Evolutionary conservation across 1,284 basidiomycete genomes (phyloP).

Genomic region (Apiotrichum domesticum): DNA sequence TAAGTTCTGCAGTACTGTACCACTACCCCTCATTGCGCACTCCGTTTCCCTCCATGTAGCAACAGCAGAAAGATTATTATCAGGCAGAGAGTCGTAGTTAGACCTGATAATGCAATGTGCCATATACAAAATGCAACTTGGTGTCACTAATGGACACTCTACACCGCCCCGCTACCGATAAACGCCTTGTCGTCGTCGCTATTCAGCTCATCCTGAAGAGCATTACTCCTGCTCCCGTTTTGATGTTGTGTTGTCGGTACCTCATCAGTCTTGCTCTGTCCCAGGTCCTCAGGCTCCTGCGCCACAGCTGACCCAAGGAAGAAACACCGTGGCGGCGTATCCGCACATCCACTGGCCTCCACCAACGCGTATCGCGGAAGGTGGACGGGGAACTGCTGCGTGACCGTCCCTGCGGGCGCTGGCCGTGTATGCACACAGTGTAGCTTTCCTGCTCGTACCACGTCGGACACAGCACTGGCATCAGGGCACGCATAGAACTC

Average conservation of each 20-base stretch:
- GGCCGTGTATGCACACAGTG: conserved; percentile 7
- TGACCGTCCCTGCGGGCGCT: not conserved
- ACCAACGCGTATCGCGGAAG: conserved; percentile 8
- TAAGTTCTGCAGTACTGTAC: no score
- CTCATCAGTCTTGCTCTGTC: not conserved
- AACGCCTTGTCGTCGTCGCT: not conserved
- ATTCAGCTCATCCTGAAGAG: not conserved
- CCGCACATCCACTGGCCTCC: not conserved
- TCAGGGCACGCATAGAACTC: conserved; percentile 3
- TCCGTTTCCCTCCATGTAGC: no score
- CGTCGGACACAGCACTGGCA: not conserved
- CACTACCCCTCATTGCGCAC: no score
- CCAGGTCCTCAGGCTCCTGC: not conserved
- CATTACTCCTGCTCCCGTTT: not conserved
- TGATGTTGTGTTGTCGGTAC: no score
- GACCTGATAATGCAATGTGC: no score
- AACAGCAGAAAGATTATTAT: no score
- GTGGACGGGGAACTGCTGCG: not conserved
- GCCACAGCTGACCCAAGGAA: not conserved
- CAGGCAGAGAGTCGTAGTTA: no score
- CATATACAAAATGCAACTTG: not conserved
- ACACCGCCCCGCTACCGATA: not conserved
- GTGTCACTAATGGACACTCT: not conserved
- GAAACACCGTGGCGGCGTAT: no score
- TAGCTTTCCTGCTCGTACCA: not conserved